These are phyloP conservation scores for Xylariaceae sp. DNA, from an alignment of 2,329 filamentous ascomycete genomes.

Conservation along the genomic window DNA sequence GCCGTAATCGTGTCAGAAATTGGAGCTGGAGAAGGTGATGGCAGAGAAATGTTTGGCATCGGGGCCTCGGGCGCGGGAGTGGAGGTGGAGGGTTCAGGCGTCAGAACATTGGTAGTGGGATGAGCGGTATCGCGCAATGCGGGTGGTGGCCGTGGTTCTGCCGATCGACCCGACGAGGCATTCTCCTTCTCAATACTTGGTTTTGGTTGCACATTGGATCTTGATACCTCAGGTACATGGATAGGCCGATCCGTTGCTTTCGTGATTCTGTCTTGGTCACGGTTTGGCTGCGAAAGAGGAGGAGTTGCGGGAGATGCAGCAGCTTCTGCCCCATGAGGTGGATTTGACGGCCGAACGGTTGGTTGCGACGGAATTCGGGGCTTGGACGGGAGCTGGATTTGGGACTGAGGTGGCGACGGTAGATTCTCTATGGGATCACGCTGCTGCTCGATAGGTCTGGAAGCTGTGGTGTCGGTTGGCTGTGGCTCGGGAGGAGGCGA, in stretches of 20 bases:
- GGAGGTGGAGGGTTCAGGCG: conserved; percentile 4
- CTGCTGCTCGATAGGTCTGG: conserved; percentile 2
- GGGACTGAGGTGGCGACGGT: background rate
- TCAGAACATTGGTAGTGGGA: conserved; percentile 1
- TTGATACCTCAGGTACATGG: conserved; percentile 4
- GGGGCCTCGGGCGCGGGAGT: conserved; percentile 4
- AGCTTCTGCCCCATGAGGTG: background rate
- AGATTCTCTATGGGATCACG: conserved; percentile 1
- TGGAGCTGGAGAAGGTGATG: conserved; percentile 14
- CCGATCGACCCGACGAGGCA: background rate
- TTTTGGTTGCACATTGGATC: conserved; percentile 5
- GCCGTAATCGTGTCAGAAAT: conserved; percentile 13
- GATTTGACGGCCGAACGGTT: background rate
- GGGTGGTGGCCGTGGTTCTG: background rate
- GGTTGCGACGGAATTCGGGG: background rate
- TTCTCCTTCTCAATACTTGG: conserved; percentile 3
- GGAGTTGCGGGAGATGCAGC: background rate
- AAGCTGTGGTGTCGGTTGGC: conserved; percentile 11
- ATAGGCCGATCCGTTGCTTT: no score
- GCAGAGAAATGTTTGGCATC: background rate
- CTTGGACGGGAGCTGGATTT: background rate
- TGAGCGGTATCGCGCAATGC: background rate
- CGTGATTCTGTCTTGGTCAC: no score
- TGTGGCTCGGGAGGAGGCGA: conserved; percentile 8
- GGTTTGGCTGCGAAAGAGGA: background rate